Percentiles rank a stretch among this genome's conserved stretches.
phyloP scores from a whole-genome alignment of 805 yeast genomes.

The Teunomyces tritomae region DNA sequence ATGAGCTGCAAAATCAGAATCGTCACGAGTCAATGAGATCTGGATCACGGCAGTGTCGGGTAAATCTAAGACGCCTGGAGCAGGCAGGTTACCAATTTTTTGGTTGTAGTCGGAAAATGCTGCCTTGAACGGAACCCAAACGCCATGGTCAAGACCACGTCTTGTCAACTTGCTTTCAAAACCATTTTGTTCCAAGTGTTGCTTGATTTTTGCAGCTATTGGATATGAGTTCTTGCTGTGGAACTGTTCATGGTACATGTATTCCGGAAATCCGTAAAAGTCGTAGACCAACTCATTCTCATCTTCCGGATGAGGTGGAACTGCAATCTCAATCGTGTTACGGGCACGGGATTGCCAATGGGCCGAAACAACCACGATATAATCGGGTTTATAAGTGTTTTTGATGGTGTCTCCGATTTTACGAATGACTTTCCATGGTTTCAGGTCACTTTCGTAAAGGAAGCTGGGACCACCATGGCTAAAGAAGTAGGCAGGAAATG shows the following conservation, averaged over 20 bases:
- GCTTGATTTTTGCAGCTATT: constrained; percentile 45
- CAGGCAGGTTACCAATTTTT: background rate
- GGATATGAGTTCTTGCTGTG: constrained; percentile 45
- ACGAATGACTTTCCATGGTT: constrained; percentile 56
- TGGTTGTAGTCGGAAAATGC: constrained; percentile 49
- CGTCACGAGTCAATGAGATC: constrained; percentile 45
- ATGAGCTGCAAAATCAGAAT: constrained; percentile 39
- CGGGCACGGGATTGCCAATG: constrained; percentile 63
- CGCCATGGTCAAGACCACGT: constrained; percentile 83
- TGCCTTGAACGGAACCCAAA: constrained; percentile 76
- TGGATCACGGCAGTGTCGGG: constrained; percentile 48
- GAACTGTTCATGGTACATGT: constrained; percentile 63
- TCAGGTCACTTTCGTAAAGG: constrained; percentile 53
- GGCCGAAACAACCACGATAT: constrained; percentile 65
- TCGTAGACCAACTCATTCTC: constrained; percentile 64
- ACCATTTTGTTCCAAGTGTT: constrained; percentile 40
- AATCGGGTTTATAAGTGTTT: constrained; percentile 56
- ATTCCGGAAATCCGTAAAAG: constrained; percentile 67
- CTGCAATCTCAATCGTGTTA: constrained; percentile 47
- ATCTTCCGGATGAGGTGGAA: constrained; percentile 27
- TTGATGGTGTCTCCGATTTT: constrained; percentile 52
- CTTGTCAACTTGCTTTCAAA: constrained; percentile 42
- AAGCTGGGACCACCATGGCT: constrained; percentile 88
- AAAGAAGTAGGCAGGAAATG: constrained; percentile 61
- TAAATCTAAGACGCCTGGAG: constrained; percentile 31